phyloP scores from a whole-genome alignment of 345 rosid species.

The Melaleuca alternifolia region DNA sequence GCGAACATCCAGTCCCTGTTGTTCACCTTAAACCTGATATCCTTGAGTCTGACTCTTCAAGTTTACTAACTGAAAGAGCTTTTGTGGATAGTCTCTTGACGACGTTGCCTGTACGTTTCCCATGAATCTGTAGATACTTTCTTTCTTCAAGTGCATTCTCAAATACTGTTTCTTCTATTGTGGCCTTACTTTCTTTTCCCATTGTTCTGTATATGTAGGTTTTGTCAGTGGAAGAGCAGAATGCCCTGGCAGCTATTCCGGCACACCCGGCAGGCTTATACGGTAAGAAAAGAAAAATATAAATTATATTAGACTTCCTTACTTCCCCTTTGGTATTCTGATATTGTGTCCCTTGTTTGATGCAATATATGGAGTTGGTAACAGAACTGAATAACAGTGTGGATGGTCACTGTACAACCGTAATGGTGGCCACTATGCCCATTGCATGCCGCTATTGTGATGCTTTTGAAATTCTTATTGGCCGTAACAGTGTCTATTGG shows the following conservation, averaged over 20 bases:
- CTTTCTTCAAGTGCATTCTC: not conserved
- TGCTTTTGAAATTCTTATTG: too few species aligned
- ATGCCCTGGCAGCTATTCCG: slow-evolving; percentile 81
- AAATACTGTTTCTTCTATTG: not conserved
- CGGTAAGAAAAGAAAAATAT: slow-evolving; percentile 28
- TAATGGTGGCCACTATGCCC: not conserved
- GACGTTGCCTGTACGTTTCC: slow-evolving; percentile 52
- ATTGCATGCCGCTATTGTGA: not conserved
- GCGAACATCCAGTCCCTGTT: slow-evolving; percentile 38
- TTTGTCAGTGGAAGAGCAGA: slow-evolving; percentile 82
- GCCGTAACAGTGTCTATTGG: not conserved
- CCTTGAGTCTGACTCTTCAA: slow-evolving; percentile 47
- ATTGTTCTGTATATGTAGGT: slow-evolving; percentile 33
- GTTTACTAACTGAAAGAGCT: slow-evolving; percentile 49
- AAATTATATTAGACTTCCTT: not conserved
- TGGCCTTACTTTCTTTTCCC: not conserved
- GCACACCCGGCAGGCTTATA: slow-evolving; percentile 83
- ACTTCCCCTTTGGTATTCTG: not conserved
- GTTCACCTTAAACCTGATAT: slow-evolving; percentile 59
- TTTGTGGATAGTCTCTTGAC: slow-evolving; percentile 65
- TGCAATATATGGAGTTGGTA: not conserved
- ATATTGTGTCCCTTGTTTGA: not conserved
- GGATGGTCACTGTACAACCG: not conserved
- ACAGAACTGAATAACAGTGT: not conserved
- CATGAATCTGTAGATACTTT: not conserved